Evolutionary conservation across 2,329 filamentous ascomycete species (phyloP).

Genomic region (Calcarisporium arbuscula): DNA sequence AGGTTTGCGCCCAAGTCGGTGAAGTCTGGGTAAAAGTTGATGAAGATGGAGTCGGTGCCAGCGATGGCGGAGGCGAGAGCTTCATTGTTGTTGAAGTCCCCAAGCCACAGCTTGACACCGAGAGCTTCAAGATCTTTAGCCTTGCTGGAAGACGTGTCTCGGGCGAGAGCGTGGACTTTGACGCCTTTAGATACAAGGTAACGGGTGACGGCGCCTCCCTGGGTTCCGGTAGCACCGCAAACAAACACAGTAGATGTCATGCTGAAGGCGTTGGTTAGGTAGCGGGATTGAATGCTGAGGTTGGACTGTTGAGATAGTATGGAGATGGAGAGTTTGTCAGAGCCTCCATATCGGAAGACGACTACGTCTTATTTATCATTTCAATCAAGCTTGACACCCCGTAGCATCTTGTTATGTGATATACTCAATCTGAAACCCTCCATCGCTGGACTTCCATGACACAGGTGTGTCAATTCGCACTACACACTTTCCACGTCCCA

Average conservation of each 20-base stretch:
- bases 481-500: too few relatives aligned
- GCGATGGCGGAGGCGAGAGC: constrained; percentile 22
- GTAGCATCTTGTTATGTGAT: too few relatives aligned
- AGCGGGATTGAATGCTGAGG: constrained; percentile 1
- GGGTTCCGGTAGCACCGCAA: constrained; percentile 31
- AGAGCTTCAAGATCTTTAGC: constrained; percentile 21
- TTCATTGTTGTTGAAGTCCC: constrained; percentile 25
- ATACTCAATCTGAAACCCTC: too few relatives aligned
- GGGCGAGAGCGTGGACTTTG: constrained; percentile 26
- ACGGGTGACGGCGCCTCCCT: constrained; percentile 29
- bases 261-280: constrained; percentile 23
- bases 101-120: constrained; percentile 25
- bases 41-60: constrained; percentile 25
- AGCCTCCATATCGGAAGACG: too few relatives aligned
- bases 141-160: constrained; percentile 21
- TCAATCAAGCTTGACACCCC: too few relatives aligned
- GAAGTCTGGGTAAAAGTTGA: constrained; percentile 27
- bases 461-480: too few relatives aligned
- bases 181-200: constrained; percentile 25
- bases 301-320: background rate
- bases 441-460: too few relatives aligned
- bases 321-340: background rate
- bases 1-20: constrained; percentile 21
- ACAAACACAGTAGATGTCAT: constrained; percentile 30
- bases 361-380: too few relatives aligned